Conservation (phyloP, 108 stramenopile genomes). For the Fragilaria crotonensis region DNA sequence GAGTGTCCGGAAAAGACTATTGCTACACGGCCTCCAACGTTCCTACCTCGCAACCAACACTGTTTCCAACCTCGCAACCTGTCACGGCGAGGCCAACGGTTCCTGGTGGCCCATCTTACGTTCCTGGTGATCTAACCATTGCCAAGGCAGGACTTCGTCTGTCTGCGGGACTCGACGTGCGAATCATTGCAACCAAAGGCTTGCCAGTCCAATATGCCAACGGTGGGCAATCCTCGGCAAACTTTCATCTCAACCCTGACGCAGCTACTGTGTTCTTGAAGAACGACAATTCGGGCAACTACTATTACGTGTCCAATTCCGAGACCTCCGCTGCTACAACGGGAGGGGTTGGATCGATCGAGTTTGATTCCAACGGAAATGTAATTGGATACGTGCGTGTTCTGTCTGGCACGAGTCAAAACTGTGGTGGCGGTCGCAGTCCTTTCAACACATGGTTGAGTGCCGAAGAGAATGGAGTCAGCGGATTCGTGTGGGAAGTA, state of each 20-base stretch:
- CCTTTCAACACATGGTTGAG: slow-evolving; percentile 20
- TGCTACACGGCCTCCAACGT: slow-evolving; percentile 28
- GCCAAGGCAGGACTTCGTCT: neutral
- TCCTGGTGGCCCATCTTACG: slow-evolving; percentile 6
- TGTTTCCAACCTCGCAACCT: neutral
- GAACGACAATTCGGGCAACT: slow-evolving; percentile 8
- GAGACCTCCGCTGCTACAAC: neutral
- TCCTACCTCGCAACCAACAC: slow-evolving; percentile 7
- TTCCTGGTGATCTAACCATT: slow-evolving; percentile 11
- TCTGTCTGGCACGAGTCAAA: slow-evolving; percentile 29
- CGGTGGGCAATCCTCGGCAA: slow-evolving; percentile 4
- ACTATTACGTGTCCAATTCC: slow-evolving; percentile 18
- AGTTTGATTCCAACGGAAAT: slow-evolving; percentile 31
- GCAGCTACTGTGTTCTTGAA: slow-evolving; percentile 9
- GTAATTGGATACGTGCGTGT: slow-evolving; percentile 29
- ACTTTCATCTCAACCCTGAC: slow-evolving; percentile 11
- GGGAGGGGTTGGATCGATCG: slow-evolving; percentile 42
- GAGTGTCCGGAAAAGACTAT: slow-evolving; percentile 22
- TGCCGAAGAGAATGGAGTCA: slow-evolving; percentile 5
- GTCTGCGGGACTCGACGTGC: slow-evolving; percentile 2
- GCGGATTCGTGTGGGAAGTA: slow-evolving; percentile 9
- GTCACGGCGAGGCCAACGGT: neutral
- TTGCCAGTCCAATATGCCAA: neutral
- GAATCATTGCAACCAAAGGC: slow-evolving; percentile 5
- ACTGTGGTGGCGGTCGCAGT: slow-evolving; percentile 45